phyloP scores from a whole-genome alignment of 768 basidiomycete genomes.

The Rhodotorula kratochvilovae region DNA sequence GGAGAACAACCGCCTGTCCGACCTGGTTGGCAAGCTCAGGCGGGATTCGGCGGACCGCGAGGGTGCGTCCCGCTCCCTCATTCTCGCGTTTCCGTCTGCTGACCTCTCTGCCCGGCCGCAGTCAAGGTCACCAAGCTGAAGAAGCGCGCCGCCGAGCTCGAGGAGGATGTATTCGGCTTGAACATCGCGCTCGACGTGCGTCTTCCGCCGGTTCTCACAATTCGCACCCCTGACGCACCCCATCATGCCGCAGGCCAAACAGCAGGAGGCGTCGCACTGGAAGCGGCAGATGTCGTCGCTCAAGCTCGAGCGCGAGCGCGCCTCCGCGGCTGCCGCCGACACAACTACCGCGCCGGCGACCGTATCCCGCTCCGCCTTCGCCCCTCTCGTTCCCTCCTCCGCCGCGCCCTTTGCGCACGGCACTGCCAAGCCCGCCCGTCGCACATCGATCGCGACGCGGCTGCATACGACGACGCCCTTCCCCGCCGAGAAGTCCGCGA shows the following conservation, averaged over 20 bases:
- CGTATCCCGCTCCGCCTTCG: neutral
- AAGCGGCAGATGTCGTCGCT: slow-evolving; percentile 31
- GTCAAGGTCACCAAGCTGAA: slow-evolving; percentile 40
- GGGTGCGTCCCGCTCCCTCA: slow-evolving; percentile 16
- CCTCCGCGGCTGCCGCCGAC: neutral
- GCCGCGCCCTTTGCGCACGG: neutral
- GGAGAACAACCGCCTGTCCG: slow-evolving; percentile 23
- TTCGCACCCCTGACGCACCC: neutral
- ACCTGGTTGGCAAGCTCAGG: slow-evolving; percentile 36
- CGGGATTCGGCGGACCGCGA: slow-evolving; percentile 43
- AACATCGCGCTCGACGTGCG: slow-evolving; percentile 43
- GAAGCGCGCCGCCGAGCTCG: slow-evolving; percentile 41
- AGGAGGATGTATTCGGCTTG: slow-evolving; percentile 42
- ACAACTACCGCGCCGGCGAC: neutral
- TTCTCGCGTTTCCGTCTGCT: neutral
- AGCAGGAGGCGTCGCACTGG: slow-evolving; percentile 38
- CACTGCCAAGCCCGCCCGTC: neutral
- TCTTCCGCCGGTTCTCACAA: neutral
- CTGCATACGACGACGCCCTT: slow-evolving; percentile 4
- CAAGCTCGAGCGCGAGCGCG: slow-evolving; percentile 18
- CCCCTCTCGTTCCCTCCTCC: neutral
- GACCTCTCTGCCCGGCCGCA: neutral
- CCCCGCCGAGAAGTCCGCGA: neutral
- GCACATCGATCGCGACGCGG: neutral
- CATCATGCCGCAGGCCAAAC: slow-evolving; percentile 33